A percentile compares a stretch with the other conserved stretches of the same genome.
phyloP scores from a whole-genome alignment of 495 filamentous ascomycete species.

The Penicillium bovifimosum region DNA sequence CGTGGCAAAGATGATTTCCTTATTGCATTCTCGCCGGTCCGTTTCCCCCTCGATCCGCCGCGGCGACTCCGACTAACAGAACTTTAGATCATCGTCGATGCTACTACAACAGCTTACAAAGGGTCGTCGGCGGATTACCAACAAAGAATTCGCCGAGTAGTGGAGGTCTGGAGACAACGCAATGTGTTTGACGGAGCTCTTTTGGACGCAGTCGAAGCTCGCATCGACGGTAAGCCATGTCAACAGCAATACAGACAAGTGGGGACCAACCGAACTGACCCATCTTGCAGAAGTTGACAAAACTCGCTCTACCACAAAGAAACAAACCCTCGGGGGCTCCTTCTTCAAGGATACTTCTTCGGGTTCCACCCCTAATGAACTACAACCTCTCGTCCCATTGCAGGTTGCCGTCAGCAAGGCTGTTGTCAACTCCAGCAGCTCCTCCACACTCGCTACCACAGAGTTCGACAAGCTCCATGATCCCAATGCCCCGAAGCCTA shows the following conservation, averaged over 20 bases:
- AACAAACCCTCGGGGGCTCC: conserved; percentile 62
- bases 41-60: conserved; percentile 8
- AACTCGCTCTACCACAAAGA: conserved; percentile 58
- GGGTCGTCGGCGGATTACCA: conserved; percentile 78
- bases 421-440: conserved; percentile 52
- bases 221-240: conserved; percentile 62
- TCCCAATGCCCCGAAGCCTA: conserved; percentile 55
- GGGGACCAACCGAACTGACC: conserved; percentile 8
- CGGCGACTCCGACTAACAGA: conserved; percentile 17
- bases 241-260: not conserved
- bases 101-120: conserved; percentile 77
- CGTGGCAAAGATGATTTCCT: conserved; percentile 88
- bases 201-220: conserved; percentile 69
- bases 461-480: conserved; percentile 82
- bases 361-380: conserved; percentile 64
- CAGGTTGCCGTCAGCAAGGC: conserved; percentile 70
- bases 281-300: conserved; percentile 69
- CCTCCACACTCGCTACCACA: conserved; percentile 60
- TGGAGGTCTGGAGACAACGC: conserved; percentile 90
- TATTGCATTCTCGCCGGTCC: conserved; percentile 75
- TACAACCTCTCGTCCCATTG: conserved; percentile 64
- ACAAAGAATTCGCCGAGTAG: conserved; percentile 76
- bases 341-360: conserved; percentile 53
- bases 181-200: conserved; percentile 77
- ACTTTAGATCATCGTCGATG: conserved; percentile 72